A percentile compares a stretch with the other conserved stretches of the same genome.
Conservation (phyloP, 2,329 filamentous ascomycete genomes). For the Rachicladosporium sp. region DNA sequence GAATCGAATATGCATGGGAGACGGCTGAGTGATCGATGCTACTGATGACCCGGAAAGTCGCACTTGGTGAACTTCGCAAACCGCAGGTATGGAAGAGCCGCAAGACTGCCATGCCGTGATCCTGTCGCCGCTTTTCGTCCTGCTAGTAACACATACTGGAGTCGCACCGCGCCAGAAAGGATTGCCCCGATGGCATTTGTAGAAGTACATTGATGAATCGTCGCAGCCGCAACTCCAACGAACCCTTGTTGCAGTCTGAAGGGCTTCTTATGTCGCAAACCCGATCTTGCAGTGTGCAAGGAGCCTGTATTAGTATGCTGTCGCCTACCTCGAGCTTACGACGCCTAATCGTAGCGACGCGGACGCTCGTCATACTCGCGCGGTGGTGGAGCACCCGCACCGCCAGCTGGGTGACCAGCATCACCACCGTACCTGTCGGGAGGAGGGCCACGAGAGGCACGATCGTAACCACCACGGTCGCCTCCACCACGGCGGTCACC, state of each 20-base stretch:
- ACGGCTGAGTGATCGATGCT: slow-evolving; percentile 19
- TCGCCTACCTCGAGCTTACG: slow-evolving; percentile 12
- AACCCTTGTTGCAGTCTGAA: background rate
- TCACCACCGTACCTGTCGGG: slow-evolving; percentile 14
- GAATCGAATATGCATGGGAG: slow-evolving; percentile 6
- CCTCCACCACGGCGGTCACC: slow-evolving; percentile 16
- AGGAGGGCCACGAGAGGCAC: slow-evolving; percentile 19
- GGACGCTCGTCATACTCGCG: slow-evolving; percentile 21
- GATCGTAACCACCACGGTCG: slow-evolving; percentile 19
- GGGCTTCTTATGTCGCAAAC: background rate
- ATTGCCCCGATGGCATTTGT: slow-evolving; percentile 11
- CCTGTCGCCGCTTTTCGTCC: background rate
- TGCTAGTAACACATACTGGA: slow-evolving; percentile 22
- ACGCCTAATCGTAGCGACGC: slow-evolving; percentile 22
- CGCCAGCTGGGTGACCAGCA: slow-evolving; percentile 13
- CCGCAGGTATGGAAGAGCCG: slow-evolving; percentile 1
- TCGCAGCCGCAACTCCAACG: slow-evolving; percentile 3
- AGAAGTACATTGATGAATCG: slow-evolving; percentile 15
- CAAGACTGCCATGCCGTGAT: background rate
- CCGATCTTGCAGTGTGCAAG: background rate
- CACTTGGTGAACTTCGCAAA: slow-evolving; percentile 6
- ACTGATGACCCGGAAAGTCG: slow-evolving; percentile 16
- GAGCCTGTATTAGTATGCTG: slow-evolving; percentile 10
- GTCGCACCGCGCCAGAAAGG: slow-evolving; percentile 19
- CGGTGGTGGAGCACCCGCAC: slow-evolving; percentile 18